Percentiles rank a stretch among this genome's conserved stretches.
Conservation (phyloP, 257 asterid genomes). For the Fraxinus excelsior region DNA sequence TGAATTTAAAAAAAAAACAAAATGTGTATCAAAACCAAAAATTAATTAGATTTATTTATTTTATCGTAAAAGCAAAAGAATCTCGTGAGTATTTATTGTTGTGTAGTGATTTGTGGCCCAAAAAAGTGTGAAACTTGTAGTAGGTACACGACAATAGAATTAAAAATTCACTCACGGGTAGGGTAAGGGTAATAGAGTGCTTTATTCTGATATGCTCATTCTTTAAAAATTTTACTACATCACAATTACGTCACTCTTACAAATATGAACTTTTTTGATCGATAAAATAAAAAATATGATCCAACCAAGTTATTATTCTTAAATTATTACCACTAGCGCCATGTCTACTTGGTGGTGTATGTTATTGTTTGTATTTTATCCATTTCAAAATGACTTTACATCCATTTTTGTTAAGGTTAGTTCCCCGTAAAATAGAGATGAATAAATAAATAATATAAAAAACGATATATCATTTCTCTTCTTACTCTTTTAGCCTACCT, state of each 20-base stretch:
- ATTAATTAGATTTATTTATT: slow-evolving; percentile 8
- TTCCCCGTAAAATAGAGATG: too few species aligned
- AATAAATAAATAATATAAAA: too few species aligned
- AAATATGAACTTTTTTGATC: background rate
- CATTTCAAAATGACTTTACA: too few species aligned
- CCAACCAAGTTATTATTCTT: too few species aligned
- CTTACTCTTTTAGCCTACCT: too few species aligned
- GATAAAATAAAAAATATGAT: background rate
- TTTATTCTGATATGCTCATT: background rate
- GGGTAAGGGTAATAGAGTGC: background rate
- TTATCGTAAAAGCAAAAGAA: slow-evolving; percentile 26
- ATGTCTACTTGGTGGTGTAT: too few species aligned
- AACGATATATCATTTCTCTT: too few species aligned
- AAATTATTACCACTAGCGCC: too few species aligned
- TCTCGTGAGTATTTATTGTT: slow-evolving; percentile 72
- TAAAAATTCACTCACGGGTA: slow-evolving; percentile 32
- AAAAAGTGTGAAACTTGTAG: slow-evolving; percentile 18
- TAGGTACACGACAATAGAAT: slow-evolving; percentile 27
- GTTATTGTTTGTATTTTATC: too few species aligned
- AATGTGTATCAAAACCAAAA: too few species aligned
- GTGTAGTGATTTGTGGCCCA: slow-evolving; percentile 54
- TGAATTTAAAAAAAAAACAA: too few species aligned
- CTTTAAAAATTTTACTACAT: background rate
- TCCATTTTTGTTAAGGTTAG: too few species aligned
- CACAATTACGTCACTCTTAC: background rate